These are phyloP conservation scores for Paspalum notatum DNA, from an alignment of 176 grass and related monocot species.

Conservation along the genomic window DNA sequence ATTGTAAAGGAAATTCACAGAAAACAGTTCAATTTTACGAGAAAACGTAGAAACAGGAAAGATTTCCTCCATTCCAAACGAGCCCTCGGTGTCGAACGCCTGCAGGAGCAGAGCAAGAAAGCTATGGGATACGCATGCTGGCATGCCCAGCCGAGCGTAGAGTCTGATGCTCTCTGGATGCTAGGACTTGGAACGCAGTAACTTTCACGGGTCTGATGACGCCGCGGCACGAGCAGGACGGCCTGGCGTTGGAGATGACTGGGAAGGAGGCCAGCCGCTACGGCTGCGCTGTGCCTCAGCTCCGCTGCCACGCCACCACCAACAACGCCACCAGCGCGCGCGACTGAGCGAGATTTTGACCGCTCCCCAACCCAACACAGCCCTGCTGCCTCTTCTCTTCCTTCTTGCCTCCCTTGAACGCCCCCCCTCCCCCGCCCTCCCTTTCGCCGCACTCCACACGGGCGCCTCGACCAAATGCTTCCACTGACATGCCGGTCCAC, in stretches of 20 bases:
- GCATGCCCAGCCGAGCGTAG: too few species aligned
- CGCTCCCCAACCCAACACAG: not conserved
- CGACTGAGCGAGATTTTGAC: slow-evolving; percentile 48
- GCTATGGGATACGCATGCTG: too few species aligned
- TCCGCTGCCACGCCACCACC: slow-evolving; percentile 14
- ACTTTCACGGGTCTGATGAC: too few species aligned
- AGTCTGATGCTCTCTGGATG: too few species aligned
- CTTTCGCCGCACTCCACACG: slow-evolving; percentile 44
- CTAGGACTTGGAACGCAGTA: too few species aligned
- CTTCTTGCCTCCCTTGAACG: slow-evolving; percentile 53
- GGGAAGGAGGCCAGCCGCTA: not conserved
- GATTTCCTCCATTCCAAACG: too few species aligned
- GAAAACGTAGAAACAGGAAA: too few species aligned
- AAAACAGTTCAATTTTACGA: too few species aligned
- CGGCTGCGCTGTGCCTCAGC: not conserved
- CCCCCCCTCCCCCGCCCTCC: slow-evolving; percentile 5
- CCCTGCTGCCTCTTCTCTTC: not conserved
- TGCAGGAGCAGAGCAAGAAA: too few species aligned
- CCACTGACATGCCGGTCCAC: not conserved
- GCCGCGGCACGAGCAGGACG: not conserved
- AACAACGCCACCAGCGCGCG: not conserved
- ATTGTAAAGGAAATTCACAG: too few species aligned
- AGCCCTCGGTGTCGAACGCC: too few species aligned
- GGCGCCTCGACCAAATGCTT: accelerated
- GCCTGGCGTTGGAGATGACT: not conserved